Base-by-base conservation (phyloP, 208 protist species). In the Crithidia fasciculata region DNA sequence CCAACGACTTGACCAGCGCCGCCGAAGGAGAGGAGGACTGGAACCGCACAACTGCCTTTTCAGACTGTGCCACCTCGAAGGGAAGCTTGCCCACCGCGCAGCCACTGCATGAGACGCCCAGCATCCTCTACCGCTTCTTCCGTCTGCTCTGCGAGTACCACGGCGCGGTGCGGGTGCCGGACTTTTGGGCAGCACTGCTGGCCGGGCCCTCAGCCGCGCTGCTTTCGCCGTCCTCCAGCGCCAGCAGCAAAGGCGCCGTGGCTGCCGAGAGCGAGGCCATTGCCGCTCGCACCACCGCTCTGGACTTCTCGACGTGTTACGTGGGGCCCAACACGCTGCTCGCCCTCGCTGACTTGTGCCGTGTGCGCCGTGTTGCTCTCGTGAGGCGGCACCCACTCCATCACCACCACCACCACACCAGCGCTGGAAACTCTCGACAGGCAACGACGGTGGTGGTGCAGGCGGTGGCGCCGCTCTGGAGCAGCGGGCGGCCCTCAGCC, bases 261-360 rank as follows among this genome's bases (percentile, higher is more conserved):
- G 43, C 44, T 9, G 13, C 1, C 4, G 40, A 18, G 16, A 12
- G 52, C 0, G 61, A 16, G 0, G 15, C 8, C 5, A 16, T 69
- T n/a, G 18, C 55, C 5, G 66, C 76, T 2, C 47, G 43, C 7
- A 39, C 44, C n/a, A 72, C 69, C 7, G 55, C 66, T 28, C 47
- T 85, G 54, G 69, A 85, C 68, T 71, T 85, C 40, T 18, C 62
- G 16, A 19, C 10, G 16, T 73, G 58, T 52, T 85, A 85, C 63
- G 66, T 76, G 12, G 81, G 81, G 5, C 74, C 76, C 15, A 56
- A 52, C 2, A 69, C 37, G 67, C 61, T 85, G 4, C 72, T 85
- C 16, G 81, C 71, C 65, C 52, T 85, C 12, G 81, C 72, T 7
- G 81, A 85, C 40, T 16, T 85, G 52, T 63, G 77, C 10, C 76